These are phyloP conservation scores for Eucalyptus polyanthemos DNA, from an alignment of 345 rosid species.

Conservation along the genomic window DNA sequence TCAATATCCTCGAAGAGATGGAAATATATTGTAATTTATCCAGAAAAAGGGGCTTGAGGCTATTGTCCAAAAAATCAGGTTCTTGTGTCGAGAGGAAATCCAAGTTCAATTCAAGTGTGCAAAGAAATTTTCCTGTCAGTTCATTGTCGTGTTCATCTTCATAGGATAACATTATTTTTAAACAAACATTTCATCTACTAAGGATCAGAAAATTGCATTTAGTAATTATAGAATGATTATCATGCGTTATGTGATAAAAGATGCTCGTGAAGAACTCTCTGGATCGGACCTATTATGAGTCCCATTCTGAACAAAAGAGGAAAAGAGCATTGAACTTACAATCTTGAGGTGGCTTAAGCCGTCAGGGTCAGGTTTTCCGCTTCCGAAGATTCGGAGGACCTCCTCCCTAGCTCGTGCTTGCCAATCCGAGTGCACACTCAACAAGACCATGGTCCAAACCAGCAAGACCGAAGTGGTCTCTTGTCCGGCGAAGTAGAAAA, in stretches of 20 bases:
- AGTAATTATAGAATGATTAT: neutral
- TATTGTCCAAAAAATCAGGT: neutral
- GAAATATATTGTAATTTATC: neutral
- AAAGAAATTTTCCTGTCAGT: neutral
- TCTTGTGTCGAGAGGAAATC: neutral
- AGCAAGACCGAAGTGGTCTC: constrained; percentile 37
- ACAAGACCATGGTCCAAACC: constrained; percentile 39
- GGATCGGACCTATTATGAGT: neutral
- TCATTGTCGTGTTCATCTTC: neutral
- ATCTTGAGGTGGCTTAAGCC: constrained; percentile 16
- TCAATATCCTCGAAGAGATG: neutral
- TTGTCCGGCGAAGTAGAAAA: constrained; percentile 61
- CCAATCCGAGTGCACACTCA: constrained; percentile 43
- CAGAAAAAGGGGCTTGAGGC: neutral
- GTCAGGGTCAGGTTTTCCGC: constrained; percentile 18
- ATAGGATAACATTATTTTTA: neutral
- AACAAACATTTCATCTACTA: neutral
- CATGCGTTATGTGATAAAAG: neutral
- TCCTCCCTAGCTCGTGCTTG: constrained; percentile 49
- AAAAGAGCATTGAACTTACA: neutral
- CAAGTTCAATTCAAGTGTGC: neutral
- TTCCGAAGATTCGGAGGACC: constrained; percentile 17
- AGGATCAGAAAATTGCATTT: neutral
- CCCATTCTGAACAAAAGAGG: neutral
- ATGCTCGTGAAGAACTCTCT: neutral